Evolutionary conservation across 75 land plant species (phyloP).

Genomic region (Pseudotsuga menziesii): DNA sequence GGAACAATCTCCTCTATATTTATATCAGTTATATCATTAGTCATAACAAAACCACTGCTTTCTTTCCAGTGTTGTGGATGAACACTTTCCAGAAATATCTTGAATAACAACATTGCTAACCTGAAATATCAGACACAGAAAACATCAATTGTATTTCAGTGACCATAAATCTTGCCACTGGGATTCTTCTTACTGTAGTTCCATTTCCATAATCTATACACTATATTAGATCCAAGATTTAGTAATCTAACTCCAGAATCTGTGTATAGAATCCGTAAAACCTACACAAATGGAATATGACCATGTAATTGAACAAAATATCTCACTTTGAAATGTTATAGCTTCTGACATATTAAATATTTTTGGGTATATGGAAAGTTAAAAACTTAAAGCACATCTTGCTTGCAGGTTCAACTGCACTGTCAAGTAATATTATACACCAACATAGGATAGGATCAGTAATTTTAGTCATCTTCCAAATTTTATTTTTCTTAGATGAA

Average conservation of each 20-base stretch:
- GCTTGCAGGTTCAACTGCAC: conserved; percentile 33
- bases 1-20: conserved; percentile 62
- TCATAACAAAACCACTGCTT: conserved; percentile 62
- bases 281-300: too few species aligned
- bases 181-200: conserved; percentile 44
- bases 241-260: conserved; percentile 62
- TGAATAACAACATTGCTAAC: too few species aligned
- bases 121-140: too few species aligned
- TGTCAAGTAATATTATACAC: conserved; percentile 50
- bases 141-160: background rate
- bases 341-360: too few species aligned
- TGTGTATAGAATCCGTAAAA: conserved; percentile 55
- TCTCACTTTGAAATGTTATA: background rate
- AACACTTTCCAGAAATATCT: conserved; percentile 36
- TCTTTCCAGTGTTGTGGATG: conserved; percentile 71
- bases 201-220: too few species aligned
- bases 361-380: too few species aligned
- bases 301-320: conserved; percentile 8
- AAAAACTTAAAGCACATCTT: too few species aligned
- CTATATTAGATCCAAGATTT: conserved; percentile 52
- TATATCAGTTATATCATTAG: conserved; percentile 55
- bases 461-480: conserved; percentile 66
- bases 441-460: conserved; percentile 47
- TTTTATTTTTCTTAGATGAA: conserved; percentile 41
- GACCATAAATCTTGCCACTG: conserved; percentile 31